Conservation (phyloP, 2,329 filamentous ascomycete species). For the Sporothrix brasiliensis region DNA sequence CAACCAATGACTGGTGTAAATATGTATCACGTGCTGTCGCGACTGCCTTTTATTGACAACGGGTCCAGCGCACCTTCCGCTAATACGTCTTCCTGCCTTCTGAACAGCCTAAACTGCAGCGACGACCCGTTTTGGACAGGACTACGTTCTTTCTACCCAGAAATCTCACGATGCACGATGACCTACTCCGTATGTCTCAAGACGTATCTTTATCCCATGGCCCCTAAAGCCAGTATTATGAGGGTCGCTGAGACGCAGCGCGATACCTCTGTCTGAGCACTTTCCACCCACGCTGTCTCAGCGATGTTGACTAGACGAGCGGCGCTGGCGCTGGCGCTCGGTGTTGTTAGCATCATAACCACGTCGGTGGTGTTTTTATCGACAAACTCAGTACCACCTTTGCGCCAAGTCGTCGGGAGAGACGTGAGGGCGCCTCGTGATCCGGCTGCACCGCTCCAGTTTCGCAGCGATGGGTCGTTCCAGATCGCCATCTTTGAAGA, state of each 20-base stretch:
- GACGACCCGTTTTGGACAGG: background rate
- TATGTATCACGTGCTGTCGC: slow-evolving; percentile 1
- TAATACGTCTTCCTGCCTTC: background rate
- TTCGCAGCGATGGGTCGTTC: slow-evolving; percentile 52
- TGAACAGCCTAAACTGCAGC: background rate
- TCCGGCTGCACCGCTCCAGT: slow-evolving; percentile 41
- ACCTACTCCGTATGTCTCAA: background rate
- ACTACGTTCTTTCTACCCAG: no score
- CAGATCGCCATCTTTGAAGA: slow-evolving; percentile 67
- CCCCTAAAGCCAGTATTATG: background rate
- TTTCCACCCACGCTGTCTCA: background rate
- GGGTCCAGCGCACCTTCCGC: background rate
- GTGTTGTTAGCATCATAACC: background rate
- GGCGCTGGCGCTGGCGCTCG: slow-evolving; percentile 9
- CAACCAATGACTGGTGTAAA: background rate
- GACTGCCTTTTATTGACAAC: background rate
- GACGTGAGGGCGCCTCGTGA: background rate
- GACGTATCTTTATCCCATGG: no score
- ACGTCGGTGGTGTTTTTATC: background rate
- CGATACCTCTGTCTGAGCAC: background rate
- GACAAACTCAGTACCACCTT: background rate
- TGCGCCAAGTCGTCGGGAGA: background rate
- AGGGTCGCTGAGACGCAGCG: background rate
- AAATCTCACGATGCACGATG: no score
- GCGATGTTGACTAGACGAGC: slow-evolving; percentile 17